Base-by-base conservation (phyloP, 2,329 filamentous ascomycete species). In the Coleophoma cylindrospora region DNA sequence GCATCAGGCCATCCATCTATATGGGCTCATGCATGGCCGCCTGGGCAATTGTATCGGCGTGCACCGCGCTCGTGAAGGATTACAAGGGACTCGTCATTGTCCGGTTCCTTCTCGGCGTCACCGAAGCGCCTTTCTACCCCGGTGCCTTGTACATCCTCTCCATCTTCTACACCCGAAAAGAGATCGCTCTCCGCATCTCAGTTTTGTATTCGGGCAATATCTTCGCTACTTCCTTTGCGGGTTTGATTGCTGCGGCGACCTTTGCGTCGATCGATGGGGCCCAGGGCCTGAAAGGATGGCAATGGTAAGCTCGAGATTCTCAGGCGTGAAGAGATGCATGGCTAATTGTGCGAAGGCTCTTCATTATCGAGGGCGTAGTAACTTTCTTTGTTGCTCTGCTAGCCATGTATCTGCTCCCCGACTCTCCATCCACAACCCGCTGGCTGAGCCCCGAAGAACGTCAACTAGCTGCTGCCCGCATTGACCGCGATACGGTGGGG, bases 81-180 rank as follows among this genome's bases (percentile, higher is more conserved):
- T 71, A 68, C 51, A 63, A 58, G 14, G 66, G 66, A 1, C 61
- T 72, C 6, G 61, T 71, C 0, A 60, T 68, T 15, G 64, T 64
- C 1, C 66, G 69, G 32, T 68, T 71, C 59, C 65, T 17, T 32
- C 53, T 57, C 8, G 47, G 58, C 48, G 44, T 55, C 47, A 43
- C 47, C 21, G 51, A 54, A 50, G 50, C 54, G 4, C 52, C 53
- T n/a, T 76, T 75, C 56, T 71, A 74, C 36, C 74, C 76, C 0
- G 76, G 76, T 11, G 72, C 70, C 2, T 59, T 76, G 4, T 74
- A 76, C 50, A 70, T 79, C 47, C 66, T 81, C 3, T 74, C 72
- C 2, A 72, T 76, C 36, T 81, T 76, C 64, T 82, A 81, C 61
- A 80, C 75, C 2, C 68, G 75, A 33, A 74, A 77, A 56, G 71